Conservation (phyloP, 257 asterid species). For the Marsdenia floribunda region DNA sequence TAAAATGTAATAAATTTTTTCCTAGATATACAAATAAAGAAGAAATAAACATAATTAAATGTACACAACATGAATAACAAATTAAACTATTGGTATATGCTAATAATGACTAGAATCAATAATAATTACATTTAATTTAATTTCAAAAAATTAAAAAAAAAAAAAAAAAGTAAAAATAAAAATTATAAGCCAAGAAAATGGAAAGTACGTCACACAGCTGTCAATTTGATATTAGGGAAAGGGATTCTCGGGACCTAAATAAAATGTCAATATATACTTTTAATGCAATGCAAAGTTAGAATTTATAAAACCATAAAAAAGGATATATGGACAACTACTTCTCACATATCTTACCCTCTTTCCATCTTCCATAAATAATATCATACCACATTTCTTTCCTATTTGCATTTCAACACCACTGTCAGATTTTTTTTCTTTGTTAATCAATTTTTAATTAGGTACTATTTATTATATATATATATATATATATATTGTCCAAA, state of each 20-base stretch:
- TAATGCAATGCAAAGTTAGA: not conserved
- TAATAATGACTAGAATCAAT: not conserved
- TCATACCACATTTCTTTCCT: not conserved
- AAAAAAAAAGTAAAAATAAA: no score
- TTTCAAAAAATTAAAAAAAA: not conserved
- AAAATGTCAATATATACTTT: not conserved
- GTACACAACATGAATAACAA: no score
- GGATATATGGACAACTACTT: not conserved
- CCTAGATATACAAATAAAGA: no score
- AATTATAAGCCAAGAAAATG: not conserved
- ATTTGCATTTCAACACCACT: not conserved
- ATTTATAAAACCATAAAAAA: constrained; percentile 7
- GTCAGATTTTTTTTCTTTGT: no score
- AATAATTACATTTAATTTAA: not conserved
- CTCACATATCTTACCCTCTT: not conserved
- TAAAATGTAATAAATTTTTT: no score
- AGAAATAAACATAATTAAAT: no score
- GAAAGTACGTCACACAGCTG: constrained; percentile 2
- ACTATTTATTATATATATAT: no score
- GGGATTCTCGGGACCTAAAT: not conserved
- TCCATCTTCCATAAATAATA: not conserved
- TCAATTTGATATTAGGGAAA: not conserved
- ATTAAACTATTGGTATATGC: no score
- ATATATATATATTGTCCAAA: no score
- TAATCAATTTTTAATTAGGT: no score